phyloP scores from a whole-genome alignment of 2,329 filamentous ascomycete species.

The Xylaria sp. region DNA sequence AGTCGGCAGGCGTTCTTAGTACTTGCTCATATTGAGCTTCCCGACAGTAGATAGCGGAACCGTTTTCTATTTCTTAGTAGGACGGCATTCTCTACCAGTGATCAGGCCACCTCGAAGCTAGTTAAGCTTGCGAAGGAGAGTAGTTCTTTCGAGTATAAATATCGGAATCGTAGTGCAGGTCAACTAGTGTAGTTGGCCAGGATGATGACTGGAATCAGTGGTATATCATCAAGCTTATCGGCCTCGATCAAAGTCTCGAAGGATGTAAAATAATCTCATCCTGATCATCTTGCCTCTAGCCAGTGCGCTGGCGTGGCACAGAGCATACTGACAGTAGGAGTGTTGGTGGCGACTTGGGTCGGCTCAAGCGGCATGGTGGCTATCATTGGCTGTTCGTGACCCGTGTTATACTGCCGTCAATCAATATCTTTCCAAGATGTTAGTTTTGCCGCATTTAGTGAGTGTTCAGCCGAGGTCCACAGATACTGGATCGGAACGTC shows the following conservation, averaged over 20 bases:
- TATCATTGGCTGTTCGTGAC: constrained; percentile 11
- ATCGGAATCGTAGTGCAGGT: background rate
- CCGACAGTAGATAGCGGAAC: background rate
- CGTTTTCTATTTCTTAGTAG: background rate
- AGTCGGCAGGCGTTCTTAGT: background rate
- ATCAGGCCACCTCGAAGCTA: background rate
- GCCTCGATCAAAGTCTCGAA: background rate
- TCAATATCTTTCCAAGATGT: background rate
- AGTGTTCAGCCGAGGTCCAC: constrained; percentile 28
- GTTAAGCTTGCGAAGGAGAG: background rate
- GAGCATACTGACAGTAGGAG: no score
- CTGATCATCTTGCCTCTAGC: background rate
- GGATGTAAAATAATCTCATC: background rate
- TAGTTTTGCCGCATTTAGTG: constrained; percentile 8
- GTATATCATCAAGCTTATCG: background rate
- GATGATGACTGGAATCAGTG: background rate
- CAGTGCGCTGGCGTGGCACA: background rate
- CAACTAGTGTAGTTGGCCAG: background rate
- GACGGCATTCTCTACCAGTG: background rate
- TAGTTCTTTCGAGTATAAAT: background rate
- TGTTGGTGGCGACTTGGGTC: constrained; percentile 1
- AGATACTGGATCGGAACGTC: constrained; percentile 1
- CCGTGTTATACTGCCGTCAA: background rate
- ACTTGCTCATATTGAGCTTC: constrained; percentile 1
- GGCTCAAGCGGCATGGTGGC: constrained; percentile 3